A percentile compares a stretch with the other conserved stretches of the same genome.
phyloP scores from a whole-genome alignment of 371 early-diverging fungal genomes.

The Syncephalis plumigaleata region DNA sequence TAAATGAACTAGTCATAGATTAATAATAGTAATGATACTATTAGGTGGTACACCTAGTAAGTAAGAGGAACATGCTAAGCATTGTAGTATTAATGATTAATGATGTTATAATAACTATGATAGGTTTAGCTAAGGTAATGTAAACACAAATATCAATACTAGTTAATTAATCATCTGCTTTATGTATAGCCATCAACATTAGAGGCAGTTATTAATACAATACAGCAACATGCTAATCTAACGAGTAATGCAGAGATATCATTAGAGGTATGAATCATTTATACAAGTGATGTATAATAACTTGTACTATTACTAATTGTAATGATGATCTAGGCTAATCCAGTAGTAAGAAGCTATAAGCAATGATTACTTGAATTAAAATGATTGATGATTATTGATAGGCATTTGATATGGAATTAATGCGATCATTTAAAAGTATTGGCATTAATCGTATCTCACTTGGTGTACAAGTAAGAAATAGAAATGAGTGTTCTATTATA shows the following conservation, averaged over 20 bases:
- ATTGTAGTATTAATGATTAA: background rate
- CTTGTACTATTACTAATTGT: background rate
- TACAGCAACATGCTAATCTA: background rate
- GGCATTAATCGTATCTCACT: constrained; percentile 59
- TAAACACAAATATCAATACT: background rate
- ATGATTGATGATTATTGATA: constrained; percentile 3
- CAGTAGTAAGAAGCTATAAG: background rate
- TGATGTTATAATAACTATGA: background rate
- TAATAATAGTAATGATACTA: background rate
- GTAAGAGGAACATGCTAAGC: background rate
- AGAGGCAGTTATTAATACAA: background rate
- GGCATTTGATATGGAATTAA: constrained; percentile 18
- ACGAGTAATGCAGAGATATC: background rate
- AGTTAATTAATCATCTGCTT: background rate
- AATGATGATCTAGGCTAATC: background rate
- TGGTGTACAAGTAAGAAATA: constrained; percentile 29
- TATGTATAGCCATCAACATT: background rate
- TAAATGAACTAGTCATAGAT: background rate
- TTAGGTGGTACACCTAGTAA: background rate
- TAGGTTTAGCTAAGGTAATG: background rate
- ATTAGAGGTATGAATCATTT: background rate
- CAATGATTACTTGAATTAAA: background rate
- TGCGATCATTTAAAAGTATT: constrained; percentile 21
- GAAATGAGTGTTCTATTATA: too few relatives aligned
- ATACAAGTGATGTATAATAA: background rate